Evolutionary conservation across 225 moss, liverwort and hornwort species (phyloP).

Genomic region (Sphagnum contortum): DNA sequence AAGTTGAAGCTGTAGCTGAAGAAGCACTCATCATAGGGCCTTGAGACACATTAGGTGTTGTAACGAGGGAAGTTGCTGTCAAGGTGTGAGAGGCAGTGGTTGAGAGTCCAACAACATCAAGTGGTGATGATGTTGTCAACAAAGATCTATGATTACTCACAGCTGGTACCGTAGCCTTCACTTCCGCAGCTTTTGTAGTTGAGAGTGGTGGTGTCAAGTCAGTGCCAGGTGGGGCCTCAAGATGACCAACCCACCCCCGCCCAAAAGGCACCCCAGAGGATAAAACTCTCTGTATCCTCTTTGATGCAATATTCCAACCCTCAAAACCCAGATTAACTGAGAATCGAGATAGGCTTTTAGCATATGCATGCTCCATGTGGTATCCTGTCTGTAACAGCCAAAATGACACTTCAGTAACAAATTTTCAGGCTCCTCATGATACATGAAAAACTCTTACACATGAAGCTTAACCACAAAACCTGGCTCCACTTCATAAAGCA

Average conservation of each 20-base stretch:
- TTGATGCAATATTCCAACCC: slow-evolving; percentile 48
- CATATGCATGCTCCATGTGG: slow-evolving; percentile 49
- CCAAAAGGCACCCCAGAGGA: slow-evolving; percentile 51
- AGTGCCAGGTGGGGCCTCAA: slow-evolving; percentile 49
- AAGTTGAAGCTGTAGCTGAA: slow-evolving; percentile 25
- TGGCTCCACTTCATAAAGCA: too few relatives aligned
- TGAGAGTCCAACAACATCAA: slow-evolving; percentile 12
- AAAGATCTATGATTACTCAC: slow-evolving; percentile 18
- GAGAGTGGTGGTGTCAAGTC: slow-evolving; percentile 22
- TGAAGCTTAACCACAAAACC: too few relatives aligned
- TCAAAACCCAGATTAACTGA: slow-evolving; percentile 35
- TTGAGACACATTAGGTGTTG: slow-evolving; percentile 24
- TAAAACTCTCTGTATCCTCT: slow-evolving; percentile 53
- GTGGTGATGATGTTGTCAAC: slow-evolving; percentile 6
- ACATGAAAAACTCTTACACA: too few relatives aligned
- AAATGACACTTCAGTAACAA: too few relatives aligned
- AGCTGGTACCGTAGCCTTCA: slow-evolving; percentile 16
- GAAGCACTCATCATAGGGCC: slow-evolving; percentile 18
- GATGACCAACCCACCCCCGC: slow-evolving; percentile 53
- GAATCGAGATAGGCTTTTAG: slow-evolving; percentile 51
- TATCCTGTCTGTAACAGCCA: slow-evolving; percentile 37
- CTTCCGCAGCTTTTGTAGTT: slow-evolving; percentile 6
- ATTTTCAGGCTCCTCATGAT: too few relatives aligned
- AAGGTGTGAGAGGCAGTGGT: slow-evolving; percentile 19
- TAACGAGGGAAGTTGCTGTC: slow-evolving; percentile 16